Evolutionary conservation across 352 stramenopile species (phyloP).

Genomic region (Pythium aphanidermatum): DNA sequence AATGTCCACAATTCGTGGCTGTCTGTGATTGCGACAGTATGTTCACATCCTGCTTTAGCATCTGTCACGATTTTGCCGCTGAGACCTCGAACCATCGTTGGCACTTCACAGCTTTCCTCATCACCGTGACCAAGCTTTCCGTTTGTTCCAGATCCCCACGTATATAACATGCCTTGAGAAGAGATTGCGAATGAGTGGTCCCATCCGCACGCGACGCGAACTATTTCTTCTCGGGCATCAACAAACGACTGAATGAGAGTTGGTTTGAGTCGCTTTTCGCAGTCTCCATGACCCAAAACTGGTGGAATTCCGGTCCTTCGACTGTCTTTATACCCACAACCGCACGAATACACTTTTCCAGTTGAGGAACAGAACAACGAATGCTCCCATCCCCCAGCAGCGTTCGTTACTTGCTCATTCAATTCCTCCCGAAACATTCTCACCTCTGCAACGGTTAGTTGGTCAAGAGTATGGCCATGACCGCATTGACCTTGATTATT

Average conservation of each 20-base stretch:
- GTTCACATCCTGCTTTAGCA: conserved; percentile 76
- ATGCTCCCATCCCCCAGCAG: conserved; percentile 77
- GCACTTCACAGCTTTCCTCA: conserved; percentile 69
- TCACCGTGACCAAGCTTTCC: conserved; percentile 79
- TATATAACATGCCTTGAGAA: conserved; percentile 47
- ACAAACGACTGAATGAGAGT: conserved; percentile 43
- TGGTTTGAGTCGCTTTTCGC: conserved; percentile 54
- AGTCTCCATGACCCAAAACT: conserved; percentile 72
- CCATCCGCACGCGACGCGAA: conserved; percentile 67
- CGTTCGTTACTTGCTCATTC: conserved; percentile 39
- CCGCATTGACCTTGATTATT: conserved; percentile 86
- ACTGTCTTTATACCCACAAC: conserved; percentile 83
- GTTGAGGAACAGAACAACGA: conserved; percentile 63
- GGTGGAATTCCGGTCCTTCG: conserved; percentile 68
- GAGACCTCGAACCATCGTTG: conserved; percentile 43
- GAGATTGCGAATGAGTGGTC: conserved; percentile 79
- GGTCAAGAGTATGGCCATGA: conserved; percentile 71
- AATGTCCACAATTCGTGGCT: conserved; percentile 72
- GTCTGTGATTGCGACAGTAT: conserved; percentile 57
- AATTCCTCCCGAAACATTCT: conserved; percentile 42
- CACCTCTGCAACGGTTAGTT: conserved; percentile 49
- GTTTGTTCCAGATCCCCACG: conserved; percentile 77
- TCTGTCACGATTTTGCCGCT: conserved; percentile 47
- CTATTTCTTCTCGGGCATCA: conserved; percentile 51
- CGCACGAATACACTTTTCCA: conserved; percentile 65